Evolutionary conservation across 1,139 yeast species (phyloP).

Genomic region (Nakaseomyces glabratus): DNA sequence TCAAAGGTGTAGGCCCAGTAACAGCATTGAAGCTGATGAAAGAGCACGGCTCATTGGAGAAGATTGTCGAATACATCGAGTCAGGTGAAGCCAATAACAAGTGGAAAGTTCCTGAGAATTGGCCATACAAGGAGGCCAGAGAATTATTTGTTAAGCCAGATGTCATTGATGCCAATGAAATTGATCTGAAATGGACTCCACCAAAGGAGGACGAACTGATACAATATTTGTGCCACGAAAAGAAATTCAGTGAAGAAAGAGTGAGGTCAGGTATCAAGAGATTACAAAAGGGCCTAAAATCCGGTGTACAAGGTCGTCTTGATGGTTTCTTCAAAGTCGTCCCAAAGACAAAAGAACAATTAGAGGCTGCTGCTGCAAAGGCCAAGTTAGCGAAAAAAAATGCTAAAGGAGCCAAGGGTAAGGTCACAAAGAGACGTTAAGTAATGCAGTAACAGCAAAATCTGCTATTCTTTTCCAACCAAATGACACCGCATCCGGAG

Average conservation of each 20-base stretch:
- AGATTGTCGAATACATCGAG: constrained; percentile 55
- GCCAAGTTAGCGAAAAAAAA: constrained; percentile 34
- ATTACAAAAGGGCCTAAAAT: constrained; percentile 70
- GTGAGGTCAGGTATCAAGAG: constrained; percentile 81
- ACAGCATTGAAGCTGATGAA: constrained; percentile 83
- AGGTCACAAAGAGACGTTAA: constrained; percentile 18
- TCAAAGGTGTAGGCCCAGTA: constrained; percentile 90
- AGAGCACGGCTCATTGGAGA: constrained; percentile 76
- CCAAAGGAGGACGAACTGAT: constrained; percentile 35
- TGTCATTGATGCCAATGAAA: constrained; percentile 49
- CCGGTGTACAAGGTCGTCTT: constrained; percentile 82
- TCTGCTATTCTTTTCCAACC: no score
- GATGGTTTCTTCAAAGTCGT: constrained; percentile 83
- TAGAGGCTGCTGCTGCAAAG: constrained; percentile 35
- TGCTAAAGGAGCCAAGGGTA: constrained; percentile 28
- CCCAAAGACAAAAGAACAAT: constrained; percentile 41
- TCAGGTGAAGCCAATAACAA: constrained; percentile 46
- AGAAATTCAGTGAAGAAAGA: constrained; percentile 86
- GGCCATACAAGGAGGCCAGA: constrained; percentile 90
- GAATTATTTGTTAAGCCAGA: constrained; percentile 77
- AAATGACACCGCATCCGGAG: no score
- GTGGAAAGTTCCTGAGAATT: constrained; percentile 80
- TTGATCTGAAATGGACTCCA: constrained; percentile 57
- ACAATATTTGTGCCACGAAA: constrained; percentile 33
- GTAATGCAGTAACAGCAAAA: no score